phyloP scores from a whole-genome alignment of 2,329 filamentous ascomycete genomes.

The Ceratocystis alfenasii region DNA sequence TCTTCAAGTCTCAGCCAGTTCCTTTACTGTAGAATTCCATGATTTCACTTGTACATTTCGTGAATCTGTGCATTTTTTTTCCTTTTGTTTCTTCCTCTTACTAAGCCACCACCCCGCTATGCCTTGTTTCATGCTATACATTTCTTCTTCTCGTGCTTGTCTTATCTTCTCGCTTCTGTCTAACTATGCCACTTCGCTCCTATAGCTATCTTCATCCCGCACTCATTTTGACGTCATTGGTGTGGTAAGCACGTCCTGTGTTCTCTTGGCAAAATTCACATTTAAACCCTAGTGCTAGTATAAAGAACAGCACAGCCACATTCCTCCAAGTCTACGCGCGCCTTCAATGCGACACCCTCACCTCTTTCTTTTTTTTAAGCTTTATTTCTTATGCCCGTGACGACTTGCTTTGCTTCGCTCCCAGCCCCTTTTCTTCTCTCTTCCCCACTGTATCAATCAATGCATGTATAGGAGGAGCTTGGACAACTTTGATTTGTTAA shows the following conservation, averaged over 20 bases:
- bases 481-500: background rate
- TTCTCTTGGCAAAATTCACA: no score
- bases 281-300: background rate
- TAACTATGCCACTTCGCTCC: background rate
- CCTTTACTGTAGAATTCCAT: background rate
- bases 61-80: background rate
- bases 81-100: background rate
- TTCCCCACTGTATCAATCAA: background rate
- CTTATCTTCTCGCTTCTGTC: background rate
- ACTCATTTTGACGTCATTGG: background rate
- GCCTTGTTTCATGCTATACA: no score
- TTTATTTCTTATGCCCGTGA: background rate
- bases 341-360: background rate
- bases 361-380: background rate
- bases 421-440: background rate
- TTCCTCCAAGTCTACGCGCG: background rate
- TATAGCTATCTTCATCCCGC: background rate
- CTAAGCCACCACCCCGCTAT: background rate
- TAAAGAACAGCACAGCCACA: conserved; percentile 1
- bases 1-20: no score
- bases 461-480: background rate
- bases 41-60: background rate
- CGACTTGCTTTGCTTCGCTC: background rate
- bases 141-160: background rate
- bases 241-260: background rate